A percentile compares a stretch with the other conserved stretches of the same genome.
Conservation (phyloP, 495 filamentous ascomycete genomes). For the Collariella sp. region DNA sequence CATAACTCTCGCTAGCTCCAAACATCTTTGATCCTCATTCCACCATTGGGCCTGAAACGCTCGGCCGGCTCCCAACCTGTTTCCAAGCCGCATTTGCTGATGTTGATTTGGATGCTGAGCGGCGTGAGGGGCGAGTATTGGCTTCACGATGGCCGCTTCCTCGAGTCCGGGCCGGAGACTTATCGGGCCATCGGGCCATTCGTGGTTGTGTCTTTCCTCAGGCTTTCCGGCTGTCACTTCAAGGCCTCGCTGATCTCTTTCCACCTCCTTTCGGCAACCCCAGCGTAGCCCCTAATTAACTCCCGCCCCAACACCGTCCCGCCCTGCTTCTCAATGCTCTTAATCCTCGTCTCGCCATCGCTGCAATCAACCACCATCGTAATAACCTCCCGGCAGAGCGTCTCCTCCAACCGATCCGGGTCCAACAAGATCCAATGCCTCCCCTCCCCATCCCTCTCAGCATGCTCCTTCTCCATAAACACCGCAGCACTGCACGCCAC, state of each 20-base stretch:
- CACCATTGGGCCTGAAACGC: too few species aligned
- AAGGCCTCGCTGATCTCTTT: conserved; percentile 29
- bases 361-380: conserved; percentile 63
- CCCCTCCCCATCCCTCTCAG: conserved; percentile 35
- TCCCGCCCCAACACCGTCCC: conserved; percentile 43
- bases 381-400: conserved; percentile 61
- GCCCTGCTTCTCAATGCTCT: conserved; percentile 74
- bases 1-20: too few species aligned
- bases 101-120: background rate
- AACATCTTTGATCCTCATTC: too few species aligned
- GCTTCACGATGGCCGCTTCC: too few species aligned
- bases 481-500: conserved; percentile 66
- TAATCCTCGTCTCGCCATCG: conserved; percentile 45
- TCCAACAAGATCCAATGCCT: conserved; percentile 73
- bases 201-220: background rate
- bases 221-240: background rate
- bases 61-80: background rate
- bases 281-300: conserved; percentile 33
- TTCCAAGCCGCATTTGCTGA: background rate
- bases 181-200: background rate
- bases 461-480: conserved; percentile 59
- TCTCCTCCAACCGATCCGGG: conserved; percentile 85
- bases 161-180: too few species aligned
- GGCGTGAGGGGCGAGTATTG: too few species aligned
- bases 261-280: conserved; percentile 36